A percentile compares a stretch with the other conserved stretches of the same genome.
Evolutionary conservation across 257 asterid species (phyloP).

Genomic region (Jacaranda copaia): DNA sequence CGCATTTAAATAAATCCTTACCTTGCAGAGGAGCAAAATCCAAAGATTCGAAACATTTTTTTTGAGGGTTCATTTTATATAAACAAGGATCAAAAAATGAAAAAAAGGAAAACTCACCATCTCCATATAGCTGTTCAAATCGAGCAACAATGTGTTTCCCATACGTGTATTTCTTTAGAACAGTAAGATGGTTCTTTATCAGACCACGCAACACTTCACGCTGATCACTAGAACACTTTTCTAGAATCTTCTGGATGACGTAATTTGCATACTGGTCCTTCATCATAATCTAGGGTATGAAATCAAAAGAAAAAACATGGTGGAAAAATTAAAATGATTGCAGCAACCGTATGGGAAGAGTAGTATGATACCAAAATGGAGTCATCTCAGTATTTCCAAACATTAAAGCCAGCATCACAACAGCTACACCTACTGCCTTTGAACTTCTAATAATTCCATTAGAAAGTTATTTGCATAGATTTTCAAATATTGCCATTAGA

Average conservation of each 20-base stretch:
- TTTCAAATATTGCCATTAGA: too few species aligned
- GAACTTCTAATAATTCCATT: too few species aligned
- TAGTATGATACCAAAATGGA: background rate
- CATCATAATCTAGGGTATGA: constrained; percentile 51
- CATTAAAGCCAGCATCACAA: too few species aligned
- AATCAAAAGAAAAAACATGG: constrained; percentile 12
- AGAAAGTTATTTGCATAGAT: too few species aligned
- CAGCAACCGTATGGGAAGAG: background rate
- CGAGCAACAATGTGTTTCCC: constrained; percentile 61
- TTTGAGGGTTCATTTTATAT: background rate
- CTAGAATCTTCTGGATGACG: constrained; percentile 57
- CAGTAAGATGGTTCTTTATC: constrained; percentile 47
- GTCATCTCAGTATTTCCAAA: too few species aligned
- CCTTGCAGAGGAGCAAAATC: too few species aligned
- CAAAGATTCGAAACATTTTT: background rate
- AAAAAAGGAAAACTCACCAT: constrained; percentile 36
- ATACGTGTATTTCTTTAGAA: constrained; percentile 56
- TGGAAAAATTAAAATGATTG: constrained; percentile 15
- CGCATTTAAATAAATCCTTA: too few species aligned
- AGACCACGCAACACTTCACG: constrained; percentile 50
- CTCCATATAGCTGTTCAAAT: constrained; percentile 50
- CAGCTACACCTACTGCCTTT: too few species aligned
- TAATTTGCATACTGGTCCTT: constrained; percentile 65
- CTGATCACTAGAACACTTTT: constrained; percentile 48
- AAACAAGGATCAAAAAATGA: background rate